Evolutionary conservation across 2,329 filamentous ascomycete species (phyloP).

Genomic region (Akanthomyces muscarius): DNA sequence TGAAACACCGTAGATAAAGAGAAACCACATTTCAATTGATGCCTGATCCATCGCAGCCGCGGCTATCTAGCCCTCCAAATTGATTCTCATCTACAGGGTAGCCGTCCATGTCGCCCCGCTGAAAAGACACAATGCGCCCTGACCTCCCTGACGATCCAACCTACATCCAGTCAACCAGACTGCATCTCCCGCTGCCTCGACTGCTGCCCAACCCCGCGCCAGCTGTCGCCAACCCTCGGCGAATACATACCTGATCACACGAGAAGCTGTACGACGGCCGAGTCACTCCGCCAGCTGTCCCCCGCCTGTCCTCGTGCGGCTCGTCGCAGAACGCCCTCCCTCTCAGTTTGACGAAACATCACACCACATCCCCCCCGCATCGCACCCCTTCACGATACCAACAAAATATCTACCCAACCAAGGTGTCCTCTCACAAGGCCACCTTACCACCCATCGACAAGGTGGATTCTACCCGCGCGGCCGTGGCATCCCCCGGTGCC

Average conservation of each 20-base stretch:
- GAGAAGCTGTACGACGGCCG: neutral
- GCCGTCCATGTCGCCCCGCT: constrained; percentile 2
- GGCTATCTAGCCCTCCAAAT: neutral
- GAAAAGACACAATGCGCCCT: constrained; percentile 11
- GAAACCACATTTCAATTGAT: neutral
- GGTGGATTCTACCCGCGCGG: constrained; percentile 57
- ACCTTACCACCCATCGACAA: constrained; percentile 42
- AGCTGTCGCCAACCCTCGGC: neutral
- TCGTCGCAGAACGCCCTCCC: neutral
- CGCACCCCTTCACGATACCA: constrained; percentile 3
- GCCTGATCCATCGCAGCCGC: neutral
- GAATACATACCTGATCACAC: neutral
- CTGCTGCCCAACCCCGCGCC: constrained; percentile 14
- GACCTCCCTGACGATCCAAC: constrained; percentile 10
- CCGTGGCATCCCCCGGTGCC: constrained; percentile 61
- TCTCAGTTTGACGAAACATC: neutral
- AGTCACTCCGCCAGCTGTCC: neutral
- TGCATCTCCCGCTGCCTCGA: constrained; percentile 1
- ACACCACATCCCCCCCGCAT: constrained; percentile 2
- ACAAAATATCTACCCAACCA: neutral
- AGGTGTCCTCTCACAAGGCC: constrained; percentile 21
- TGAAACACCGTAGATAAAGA: neutral
- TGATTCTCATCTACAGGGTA: neutral
- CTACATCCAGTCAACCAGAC: neutral
- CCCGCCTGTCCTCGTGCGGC: neutral